Evolutionary conservation across 2,329 filamentous ascomycete species (phyloP).

Genomic region (Incumbomyces delicatus): DNA sequence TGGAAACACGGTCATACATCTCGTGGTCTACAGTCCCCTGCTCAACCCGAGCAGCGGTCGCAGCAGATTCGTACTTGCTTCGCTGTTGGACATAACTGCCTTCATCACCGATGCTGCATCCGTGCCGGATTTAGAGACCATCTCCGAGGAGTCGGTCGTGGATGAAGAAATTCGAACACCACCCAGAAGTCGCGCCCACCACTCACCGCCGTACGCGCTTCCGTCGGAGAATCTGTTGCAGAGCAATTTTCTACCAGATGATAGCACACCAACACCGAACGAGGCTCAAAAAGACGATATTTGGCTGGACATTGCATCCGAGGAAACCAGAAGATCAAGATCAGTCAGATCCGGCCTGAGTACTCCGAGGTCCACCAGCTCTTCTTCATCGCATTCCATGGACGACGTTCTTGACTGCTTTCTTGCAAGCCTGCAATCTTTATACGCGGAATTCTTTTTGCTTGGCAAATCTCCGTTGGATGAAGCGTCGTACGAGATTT

Average conservation of each 20-base stretch:
- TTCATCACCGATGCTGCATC: conserved; percentile 22
- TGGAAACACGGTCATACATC: conserved; percentile 20
- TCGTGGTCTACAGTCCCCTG: conserved; percentile 22
- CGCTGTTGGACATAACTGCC: conserved; percentile 23
- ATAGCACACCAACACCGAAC: conserved; percentile 3
- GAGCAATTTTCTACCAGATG: conserved; percentile 15
- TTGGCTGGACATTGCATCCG: conserved; percentile 19
- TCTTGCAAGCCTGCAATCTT: conserved; percentile 17
- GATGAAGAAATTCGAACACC: conserved; percentile 8
- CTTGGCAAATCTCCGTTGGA: conserved; percentile 20
- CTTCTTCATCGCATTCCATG: conserved; percentile 2
- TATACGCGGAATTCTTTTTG: conserved; percentile 24
- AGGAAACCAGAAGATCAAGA: conserved; percentile 13
- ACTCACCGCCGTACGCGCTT: conserved; percentile 10
- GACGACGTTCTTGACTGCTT: conserved; percentile 21
- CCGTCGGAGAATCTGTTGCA: conserved; percentile 19
- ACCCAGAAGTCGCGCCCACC: not conserved
- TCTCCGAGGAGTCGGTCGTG: conserved; percentile 7
- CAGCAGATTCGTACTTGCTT: conserved; percentile 19
- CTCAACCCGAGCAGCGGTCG: conserved; percentile 18
- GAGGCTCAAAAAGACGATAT: conserved; percentile 14
- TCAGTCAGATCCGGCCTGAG: conserved; percentile 2
- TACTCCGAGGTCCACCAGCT: not conserved
- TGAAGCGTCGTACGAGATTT: conserved; percentile 23
- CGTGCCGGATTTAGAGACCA: conserved; percentile 18